phyloP scores from a whole-genome alignment of 2,329 filamentous ascomycete genomes.

The Colletotrichum sp. region DNA sequence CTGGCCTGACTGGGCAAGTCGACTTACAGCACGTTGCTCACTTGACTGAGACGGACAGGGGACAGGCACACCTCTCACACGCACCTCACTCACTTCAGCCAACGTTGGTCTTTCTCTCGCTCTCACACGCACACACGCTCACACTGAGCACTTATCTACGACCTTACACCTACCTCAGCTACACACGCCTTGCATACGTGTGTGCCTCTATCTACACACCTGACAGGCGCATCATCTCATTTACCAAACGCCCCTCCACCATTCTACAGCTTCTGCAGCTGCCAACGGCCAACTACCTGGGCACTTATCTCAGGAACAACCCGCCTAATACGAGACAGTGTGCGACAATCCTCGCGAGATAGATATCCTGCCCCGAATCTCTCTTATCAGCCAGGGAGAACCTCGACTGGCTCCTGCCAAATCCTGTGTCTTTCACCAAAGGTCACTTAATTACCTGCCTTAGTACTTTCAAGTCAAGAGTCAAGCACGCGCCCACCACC shows the following conservation, averaged over 20 bases:
- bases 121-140: neutral
- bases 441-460: neutral
- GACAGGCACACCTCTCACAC: neutral
- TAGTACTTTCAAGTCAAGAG: neutral
- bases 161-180: neutral
- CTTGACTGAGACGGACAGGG: slow-evolving; percentile 15
- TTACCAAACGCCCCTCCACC: slow-evolving; percentile 3
- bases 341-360: slow-evolving; percentile 10
- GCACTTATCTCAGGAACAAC: slow-evolving; percentile 18
- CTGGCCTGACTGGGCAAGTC: slow-evolving; percentile 17
- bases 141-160: slow-evolving; percentile 3
- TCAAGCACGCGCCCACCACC: neutral
- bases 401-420: neutral
- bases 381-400: slow-evolving; percentile 8
- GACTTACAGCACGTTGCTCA: slow-evolving; percentile 12
- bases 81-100: neutral
- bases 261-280: slow-evolving; percentile 16
- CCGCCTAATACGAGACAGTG: slow-evolving; percentile 1
- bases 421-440: neutral
- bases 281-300: slow-evolving; percentile 5
- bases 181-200: neutral
- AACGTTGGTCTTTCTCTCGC: neutral
- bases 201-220: slow-evolving; percentile 6
- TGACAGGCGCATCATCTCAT: neutral
- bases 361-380: neutral